Conservation (phyloP, 768 basidiomycete species). For the Astraeus odoratus region DNA sequence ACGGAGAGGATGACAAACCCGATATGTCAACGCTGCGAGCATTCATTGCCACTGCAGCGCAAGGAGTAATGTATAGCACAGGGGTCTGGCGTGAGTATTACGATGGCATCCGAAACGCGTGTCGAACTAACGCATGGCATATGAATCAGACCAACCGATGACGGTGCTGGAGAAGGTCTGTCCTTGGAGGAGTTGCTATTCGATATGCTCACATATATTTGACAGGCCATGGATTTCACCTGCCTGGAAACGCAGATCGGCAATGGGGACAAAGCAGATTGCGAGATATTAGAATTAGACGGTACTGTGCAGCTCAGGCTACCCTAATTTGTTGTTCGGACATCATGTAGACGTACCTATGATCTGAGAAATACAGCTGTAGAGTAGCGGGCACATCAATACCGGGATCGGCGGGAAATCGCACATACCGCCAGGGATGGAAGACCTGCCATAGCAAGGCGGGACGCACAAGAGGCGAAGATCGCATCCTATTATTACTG, state of each 20-base stretch:
- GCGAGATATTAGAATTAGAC: constrained; percentile 69
- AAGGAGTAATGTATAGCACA: constrained; percentile 80
- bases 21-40: constrained; percentile 70
- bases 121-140: constrained; percentile 3
- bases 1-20: constrained; percentile 69
- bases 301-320: constrained; percentile 28
- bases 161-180: constrained; percentile 67
- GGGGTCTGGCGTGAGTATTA: constrained; percentile 83
- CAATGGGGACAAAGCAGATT: constrained; percentile 68
- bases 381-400: no score
- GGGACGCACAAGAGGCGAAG: no score
- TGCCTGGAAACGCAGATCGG: constrained; percentile 95
- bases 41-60: constrained; percentile 72
- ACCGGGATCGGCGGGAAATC: no score
- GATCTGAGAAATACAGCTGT: no score
- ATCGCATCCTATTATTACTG: no score
- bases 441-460: no score
- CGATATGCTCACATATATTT: constrained; percentile 12
- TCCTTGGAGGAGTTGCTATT: constrained; percentile 4
- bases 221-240: constrained; percentile 66
- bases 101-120: background rate
- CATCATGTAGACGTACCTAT: no score
- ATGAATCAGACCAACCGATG: constrained; percentile 80
- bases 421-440: no score
- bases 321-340: background rate